Evolutionary conservation across 2,329 filamentous ascomycete genomes (phyloP).

Genomic region (Aquanectria penicillioides): DNA sequence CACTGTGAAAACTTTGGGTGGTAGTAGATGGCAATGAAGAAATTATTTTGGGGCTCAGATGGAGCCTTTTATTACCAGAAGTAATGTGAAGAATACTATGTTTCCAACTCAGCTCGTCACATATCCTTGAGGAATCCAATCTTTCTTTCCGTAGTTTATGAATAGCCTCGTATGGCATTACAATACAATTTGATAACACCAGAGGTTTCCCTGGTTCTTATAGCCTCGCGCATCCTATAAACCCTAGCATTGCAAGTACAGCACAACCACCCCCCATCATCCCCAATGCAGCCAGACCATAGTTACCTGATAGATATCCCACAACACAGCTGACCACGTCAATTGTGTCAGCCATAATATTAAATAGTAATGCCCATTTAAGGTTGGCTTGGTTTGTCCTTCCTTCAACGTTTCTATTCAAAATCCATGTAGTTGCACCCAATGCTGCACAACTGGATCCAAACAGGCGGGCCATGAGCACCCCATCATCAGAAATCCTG

Average conservation of each 20-base stretch:
- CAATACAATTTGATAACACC: too few relatives aligned
- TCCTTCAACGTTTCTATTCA: background rate
- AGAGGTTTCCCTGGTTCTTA: too few relatives aligned
- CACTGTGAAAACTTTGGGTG: slow-evolving; percentile 22
- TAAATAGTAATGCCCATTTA: background rate
- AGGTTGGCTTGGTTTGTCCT: background rate
- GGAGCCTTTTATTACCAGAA: too few relatives aligned
- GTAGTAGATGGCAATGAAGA: background rate
- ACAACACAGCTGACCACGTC: background rate
- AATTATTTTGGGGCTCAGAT: too few relatives aligned
- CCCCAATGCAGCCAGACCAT: background rate
- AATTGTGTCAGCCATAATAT: background rate
- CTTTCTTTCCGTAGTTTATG: too few relatives aligned
- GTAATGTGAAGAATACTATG: too few relatives aligned
- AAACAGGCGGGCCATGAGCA: background rate
- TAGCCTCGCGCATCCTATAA: background rate
- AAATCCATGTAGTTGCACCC: background rate
- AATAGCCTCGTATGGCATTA: too few relatives aligned
- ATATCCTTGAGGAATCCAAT: too few relatives aligned
- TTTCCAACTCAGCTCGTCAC: too few relatives aligned
- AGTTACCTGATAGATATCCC: background rate
- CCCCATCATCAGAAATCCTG: background rate
- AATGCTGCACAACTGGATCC: slow-evolving; percentile 1
- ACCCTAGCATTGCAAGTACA: background rate
- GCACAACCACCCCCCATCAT: background rate